Evolutionary conservation across 805 yeast genomes (phyloP).

Genomic region (Saccharomycopsis microspora): DNA sequence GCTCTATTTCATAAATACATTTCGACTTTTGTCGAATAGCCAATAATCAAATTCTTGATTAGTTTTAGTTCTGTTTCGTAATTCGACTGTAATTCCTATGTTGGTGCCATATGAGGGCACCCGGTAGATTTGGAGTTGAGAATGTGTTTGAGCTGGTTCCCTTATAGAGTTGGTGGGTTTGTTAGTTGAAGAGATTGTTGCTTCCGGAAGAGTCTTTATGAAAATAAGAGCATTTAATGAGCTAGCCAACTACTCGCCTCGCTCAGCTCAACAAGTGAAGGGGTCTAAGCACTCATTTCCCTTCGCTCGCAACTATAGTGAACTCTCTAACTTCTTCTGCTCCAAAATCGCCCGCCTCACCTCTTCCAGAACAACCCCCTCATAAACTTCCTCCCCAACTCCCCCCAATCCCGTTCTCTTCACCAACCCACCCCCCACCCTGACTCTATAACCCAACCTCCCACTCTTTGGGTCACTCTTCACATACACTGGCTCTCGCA

Average conservation of each 20-base stretch:
- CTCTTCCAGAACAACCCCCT: slow-evolving; percentile 45
- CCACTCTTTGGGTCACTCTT: slow-evolving; percentile 20
- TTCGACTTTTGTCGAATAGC: too few relatives aligned
- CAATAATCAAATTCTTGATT: too few relatives aligned
- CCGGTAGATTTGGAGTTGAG: too few relatives aligned
- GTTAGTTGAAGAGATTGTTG: background rate
- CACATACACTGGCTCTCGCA: slow-evolving; percentile 10
- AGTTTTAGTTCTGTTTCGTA: too few relatives aligned
- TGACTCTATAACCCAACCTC: slow-evolving; percentile 36
- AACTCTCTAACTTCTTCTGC: slow-evolving; percentile 42
- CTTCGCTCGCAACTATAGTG: background rate
- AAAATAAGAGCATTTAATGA: background rate
- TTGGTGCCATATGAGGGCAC: too few relatives aligned
- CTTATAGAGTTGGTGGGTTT: too few relatives aligned
- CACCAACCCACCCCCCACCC: slow-evolving; percentile 33
- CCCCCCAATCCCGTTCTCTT: slow-evolving; percentile 54
- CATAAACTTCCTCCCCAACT: slow-evolving; percentile 49
- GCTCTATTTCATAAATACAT: too few relatives aligned
- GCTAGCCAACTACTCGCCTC: background rate
- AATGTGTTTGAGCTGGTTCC: too few relatives aligned
- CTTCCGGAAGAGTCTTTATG: too few relatives aligned
- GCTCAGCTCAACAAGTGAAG: too few relatives aligned
- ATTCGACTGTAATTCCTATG: too few relatives aligned
- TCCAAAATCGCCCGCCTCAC: slow-evolving; percentile 46
- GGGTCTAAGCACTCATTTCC: background rate